These are phyloP conservation scores for Metschnikowia borealis DNA, from an alignment of 805 yeast species.

Conservation along the genomic window DNA sequence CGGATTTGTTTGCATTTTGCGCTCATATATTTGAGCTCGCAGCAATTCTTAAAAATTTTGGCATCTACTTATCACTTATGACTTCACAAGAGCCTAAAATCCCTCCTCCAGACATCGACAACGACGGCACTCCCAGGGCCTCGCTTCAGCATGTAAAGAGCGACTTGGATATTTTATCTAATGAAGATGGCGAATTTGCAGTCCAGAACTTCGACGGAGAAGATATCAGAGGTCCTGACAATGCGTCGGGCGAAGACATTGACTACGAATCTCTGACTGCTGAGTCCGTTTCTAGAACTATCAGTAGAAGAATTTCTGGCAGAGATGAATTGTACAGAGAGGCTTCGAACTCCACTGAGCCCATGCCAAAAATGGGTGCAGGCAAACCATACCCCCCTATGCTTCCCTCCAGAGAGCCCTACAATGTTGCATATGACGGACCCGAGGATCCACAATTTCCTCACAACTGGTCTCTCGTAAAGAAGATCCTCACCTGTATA, in stretches of 20 bases:
- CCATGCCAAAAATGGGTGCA: constrained; percentile 58
- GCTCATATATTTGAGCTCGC: not conserved
- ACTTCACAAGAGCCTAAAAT: not conserved
- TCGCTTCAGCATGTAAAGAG: constrained; percentile 7
- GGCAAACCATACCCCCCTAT: constrained; percentile 59
- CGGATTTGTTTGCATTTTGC: not conserved
- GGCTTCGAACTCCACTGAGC: constrained; percentile 25
- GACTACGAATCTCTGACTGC: constrained; percentile 13
- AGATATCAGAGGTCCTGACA: not conserved
- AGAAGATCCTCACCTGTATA: constrained; percentile 22
- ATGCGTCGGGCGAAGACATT: constrained; percentile 1
- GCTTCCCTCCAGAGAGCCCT: constrained; percentile 51
- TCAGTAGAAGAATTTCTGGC: constrained; percentile 22
- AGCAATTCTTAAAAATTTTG: not conserved
- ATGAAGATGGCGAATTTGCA: constrained; percentile 7
- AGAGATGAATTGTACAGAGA: constrained; percentile 25
- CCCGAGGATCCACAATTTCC: constrained; percentile 78
- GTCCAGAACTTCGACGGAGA: constrained; percentile 11
- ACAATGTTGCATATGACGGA: constrained; percentile 72
- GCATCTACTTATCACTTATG: not conserved
- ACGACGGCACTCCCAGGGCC: not conserved
- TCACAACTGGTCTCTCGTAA: constrained; percentile 59
- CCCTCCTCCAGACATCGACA: not conserved
- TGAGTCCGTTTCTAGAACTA: constrained; percentile 13
- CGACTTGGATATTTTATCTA: constrained; percentile 8